Conservation (phyloP, 768 basidiomycete species). For the Royoungia palumana region DNA sequence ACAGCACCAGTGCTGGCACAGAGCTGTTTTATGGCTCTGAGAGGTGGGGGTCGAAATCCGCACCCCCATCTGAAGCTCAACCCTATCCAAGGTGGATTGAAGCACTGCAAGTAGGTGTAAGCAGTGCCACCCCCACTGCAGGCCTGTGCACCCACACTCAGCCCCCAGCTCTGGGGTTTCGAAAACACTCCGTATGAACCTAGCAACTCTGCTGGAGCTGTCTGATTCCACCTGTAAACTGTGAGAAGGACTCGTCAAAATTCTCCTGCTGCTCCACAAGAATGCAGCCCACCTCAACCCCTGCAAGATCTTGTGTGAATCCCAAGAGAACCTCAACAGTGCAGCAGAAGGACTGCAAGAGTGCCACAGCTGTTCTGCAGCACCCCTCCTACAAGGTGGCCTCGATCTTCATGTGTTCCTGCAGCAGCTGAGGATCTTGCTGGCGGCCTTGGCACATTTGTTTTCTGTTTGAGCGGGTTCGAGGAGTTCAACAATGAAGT, state of each 20-base stretch:
- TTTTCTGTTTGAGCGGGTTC: slow-evolving; percentile 50
- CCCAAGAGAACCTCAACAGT: slow-evolving; percentile 34
- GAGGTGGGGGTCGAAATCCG: not conserved
- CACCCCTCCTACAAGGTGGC: slow-evolving; percentile 33
- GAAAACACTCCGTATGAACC: slow-evolving; percentile 52
- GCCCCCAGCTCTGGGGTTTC: slow-evolving; percentile 47
- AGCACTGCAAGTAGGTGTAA: slow-evolving; percentile 45
- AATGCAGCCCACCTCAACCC: slow-evolving; percentile 53
- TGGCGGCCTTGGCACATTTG: slow-evolving; percentile 43
- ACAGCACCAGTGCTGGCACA: slow-evolving; percentile 41
- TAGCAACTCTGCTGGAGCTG: slow-evolving; percentile 52
- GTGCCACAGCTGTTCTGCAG: slow-evolving; percentile 35
- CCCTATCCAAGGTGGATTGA: slow-evolving; percentile 37
- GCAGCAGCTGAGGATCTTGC: slow-evolving; percentile 42
- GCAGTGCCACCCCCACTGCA: not conserved
- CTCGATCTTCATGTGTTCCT: slow-evolving; percentile 48
- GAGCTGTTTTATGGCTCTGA: slow-evolving; percentile 39
- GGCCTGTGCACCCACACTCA: not conserved
- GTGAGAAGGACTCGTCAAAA: slow-evolving; percentile 46
- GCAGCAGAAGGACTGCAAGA: slow-evolving; percentile 28
- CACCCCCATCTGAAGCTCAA: not conserved
- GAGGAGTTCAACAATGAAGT: slow-evolving; percentile 53
- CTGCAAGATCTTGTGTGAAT: slow-evolving; percentile 38
- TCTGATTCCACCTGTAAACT: slow-evolving; percentile 49
- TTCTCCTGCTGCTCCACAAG: slow-evolving; percentile 49